A percentile compares a stretch with the other conserved stretches of the same genome.
These are phyloP conservation scores for Cupressus sempervirens DNA, from an alignment of 75 land plant genomes.

Conservation along the genomic window DNA sequence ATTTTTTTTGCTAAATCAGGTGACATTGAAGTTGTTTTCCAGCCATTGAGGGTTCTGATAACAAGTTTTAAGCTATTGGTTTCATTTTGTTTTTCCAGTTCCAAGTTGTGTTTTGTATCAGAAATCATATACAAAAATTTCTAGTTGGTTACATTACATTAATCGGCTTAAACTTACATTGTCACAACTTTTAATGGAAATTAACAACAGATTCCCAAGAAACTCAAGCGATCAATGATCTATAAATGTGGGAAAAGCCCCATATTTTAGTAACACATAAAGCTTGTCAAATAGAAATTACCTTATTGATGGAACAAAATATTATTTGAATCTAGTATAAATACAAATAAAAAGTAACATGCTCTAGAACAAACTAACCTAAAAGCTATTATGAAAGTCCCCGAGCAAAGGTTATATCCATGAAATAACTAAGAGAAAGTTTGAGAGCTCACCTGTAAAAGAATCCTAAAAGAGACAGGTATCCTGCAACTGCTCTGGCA, in stretches of 20 bases:
- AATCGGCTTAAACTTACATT: no score
- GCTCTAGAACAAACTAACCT: not conserved
- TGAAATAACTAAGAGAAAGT: not conserved
- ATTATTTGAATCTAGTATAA: not conserved
- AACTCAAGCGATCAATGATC: not conserved
- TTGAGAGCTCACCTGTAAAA: conserved; percentile 19
- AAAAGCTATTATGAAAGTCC: not conserved
- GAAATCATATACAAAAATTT: no score
- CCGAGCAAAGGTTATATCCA: not conserved
- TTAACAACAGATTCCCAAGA: not conserved
- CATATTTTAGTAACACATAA: not conserved
- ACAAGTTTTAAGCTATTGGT: no score
- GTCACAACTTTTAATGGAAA: not conserved
- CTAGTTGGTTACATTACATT: no score
- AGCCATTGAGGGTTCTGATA: no score
- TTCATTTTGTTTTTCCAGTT: no score
- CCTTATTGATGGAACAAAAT: not conserved
- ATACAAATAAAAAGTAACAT: not conserved
- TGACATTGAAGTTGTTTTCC: no score
- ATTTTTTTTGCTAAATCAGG: no score
- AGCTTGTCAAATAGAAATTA: not conserved
- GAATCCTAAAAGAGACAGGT: conserved; percentile 16
- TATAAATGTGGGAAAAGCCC: not conserved
- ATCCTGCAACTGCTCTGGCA: conserved; percentile 16
- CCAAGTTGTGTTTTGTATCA: no score